phyloP scores from a whole-genome alignment of 495 filamentous ascomycete genomes.

The Bacidia rubella region DNA sequence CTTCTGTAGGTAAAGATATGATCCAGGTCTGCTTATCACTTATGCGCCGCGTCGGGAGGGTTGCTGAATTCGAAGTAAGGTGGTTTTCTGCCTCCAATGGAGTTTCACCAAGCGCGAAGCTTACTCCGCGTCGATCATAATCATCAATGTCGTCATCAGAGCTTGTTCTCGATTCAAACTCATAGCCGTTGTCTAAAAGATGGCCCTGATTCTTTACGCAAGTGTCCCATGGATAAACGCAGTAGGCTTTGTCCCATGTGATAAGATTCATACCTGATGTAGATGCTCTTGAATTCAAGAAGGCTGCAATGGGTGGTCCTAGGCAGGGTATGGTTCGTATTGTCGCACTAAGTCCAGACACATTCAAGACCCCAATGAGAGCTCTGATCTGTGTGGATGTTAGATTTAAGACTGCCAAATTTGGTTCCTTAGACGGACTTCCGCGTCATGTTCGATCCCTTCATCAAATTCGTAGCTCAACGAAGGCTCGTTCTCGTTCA shows the following conservation, averaged over 20 bases:
- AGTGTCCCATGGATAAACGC: not conserved
- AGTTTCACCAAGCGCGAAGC: not conserved
- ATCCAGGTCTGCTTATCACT: not conserved
- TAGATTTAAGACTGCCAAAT: too few species aligned
- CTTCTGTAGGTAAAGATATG: not conserved
- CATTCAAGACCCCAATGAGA: too few species aligned
- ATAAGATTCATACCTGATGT: not conserved
- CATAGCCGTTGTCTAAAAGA: not conserved
- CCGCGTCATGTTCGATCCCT: too few species aligned
- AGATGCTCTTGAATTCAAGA: not conserved
- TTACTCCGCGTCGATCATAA: not conserved
- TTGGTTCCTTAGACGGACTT: too few species aligned
- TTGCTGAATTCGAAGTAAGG: not conserved
- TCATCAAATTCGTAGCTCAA: too few species aligned
- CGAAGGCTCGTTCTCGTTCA: too few species aligned
- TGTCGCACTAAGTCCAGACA: too few species aligned
- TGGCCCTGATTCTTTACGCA: not conserved
- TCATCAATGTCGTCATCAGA: too few species aligned
- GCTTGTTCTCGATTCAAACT: too few species aligned
- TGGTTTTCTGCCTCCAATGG: not conserved
- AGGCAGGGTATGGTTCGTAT: not conserved
- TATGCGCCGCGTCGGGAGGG: not conserved
- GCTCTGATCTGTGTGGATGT: too few species aligned
- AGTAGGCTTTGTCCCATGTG: not conserved
- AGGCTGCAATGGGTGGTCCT: not conserved